These are phyloP conservation scores for Phytophthora capsici DNA, from an alignment of 352 stramenopile genomes.

Conservation along the genomic window DNA sequence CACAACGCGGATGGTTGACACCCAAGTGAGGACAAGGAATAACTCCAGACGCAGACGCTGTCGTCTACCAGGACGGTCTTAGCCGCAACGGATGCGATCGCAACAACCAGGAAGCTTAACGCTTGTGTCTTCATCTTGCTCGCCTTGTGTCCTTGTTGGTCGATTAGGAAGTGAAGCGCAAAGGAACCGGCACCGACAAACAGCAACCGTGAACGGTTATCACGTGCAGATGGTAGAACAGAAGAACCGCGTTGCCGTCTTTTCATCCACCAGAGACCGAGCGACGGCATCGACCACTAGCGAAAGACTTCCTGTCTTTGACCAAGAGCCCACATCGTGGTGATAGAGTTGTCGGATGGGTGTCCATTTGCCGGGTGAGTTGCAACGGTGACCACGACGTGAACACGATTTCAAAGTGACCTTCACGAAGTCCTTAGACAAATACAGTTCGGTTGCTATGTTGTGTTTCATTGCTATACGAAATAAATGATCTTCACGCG, in stretches of 20 bases:
- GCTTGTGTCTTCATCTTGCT: slow-evolving; percentile 6
- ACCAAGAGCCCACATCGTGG: not conserved
- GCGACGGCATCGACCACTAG: slow-evolving; percentile 2
- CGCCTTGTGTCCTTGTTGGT: not conserved
- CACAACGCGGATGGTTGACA: slow-evolving; percentile 36
- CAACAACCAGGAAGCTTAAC: not conserved
- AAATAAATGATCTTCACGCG: slow-evolving; percentile 35
- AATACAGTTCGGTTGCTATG: too few relatives aligned
- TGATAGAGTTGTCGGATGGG: slow-evolving; percentile 12
- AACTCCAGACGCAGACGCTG: slow-evolving; percentile 35
- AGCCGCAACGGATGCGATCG: slow-evolving; percentile 1
- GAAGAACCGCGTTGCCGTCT: not conserved
- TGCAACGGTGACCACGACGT: slow-evolving; percentile 15
- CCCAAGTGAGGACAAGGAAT: slow-evolving; percentile 13
- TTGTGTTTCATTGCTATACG: too few relatives aligned
- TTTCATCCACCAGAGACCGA: slow-evolving; percentile 7
- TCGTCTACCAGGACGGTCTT: slow-evolving; percentile 37
- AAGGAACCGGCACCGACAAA: not conserved
- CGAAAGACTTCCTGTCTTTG: slow-evolving; percentile 3
- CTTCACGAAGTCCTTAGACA: too few relatives aligned
- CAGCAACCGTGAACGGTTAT: not conserved
- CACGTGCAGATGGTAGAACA: not conserved
- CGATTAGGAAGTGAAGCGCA: slow-evolving; percentile 4
- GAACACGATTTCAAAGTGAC: not conserved
- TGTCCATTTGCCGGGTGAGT: slow-evolving; percentile 11